A percentile compares a stretch with the other conserved stretches of the same genome.
phyloP scores from a whole-genome alignment of 2,329 filamentous ascomycete genomes.

The Alternaria gaisen region DNA sequence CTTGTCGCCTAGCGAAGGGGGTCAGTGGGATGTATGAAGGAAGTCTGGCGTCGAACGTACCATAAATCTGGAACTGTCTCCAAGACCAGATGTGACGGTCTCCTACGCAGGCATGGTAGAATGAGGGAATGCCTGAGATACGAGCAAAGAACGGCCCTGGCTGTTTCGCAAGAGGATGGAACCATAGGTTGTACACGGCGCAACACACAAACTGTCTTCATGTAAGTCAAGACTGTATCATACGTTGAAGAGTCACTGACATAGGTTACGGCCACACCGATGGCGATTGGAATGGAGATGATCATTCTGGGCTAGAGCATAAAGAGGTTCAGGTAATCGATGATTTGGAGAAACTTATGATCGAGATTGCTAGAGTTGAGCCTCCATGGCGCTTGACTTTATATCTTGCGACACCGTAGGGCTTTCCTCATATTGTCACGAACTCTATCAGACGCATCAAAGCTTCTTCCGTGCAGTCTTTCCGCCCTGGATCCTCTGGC shows the following conservation, averaged over 20 bases:
- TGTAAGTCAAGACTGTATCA: not conserved
- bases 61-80: slow-evolving; percentile 19
- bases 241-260: not conserved
- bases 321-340: not conserved
- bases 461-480: not conserved
- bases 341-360: not conserved
- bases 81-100: slow-evolving; percentile 29
- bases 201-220: not conserved
- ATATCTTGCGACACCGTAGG: not conserved
- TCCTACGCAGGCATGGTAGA: slow-evolving; percentile 18
- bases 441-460: not conserved
- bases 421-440: not conserved
- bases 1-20: not conserved
- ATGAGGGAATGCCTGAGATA: slow-evolving; percentile 17
- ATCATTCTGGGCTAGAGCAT: not conserved
- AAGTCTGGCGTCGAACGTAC: not conserved
- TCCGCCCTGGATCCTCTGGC: not conserved
- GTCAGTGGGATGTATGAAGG: not conserved
- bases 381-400: not conserved
- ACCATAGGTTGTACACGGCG: slow-evolving; percentile 18
- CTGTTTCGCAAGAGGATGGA: slow-evolving; percentile 16
- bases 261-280: not conserved
- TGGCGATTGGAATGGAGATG: not conserved
- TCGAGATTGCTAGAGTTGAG: not conserved
- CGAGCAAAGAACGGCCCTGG: slow-evolving; percentile 19